These are phyloP conservation scores for Symbiodinium natans DNA, from an alignment of 73 alveolate species.

Conservation along the genomic window DNA sequence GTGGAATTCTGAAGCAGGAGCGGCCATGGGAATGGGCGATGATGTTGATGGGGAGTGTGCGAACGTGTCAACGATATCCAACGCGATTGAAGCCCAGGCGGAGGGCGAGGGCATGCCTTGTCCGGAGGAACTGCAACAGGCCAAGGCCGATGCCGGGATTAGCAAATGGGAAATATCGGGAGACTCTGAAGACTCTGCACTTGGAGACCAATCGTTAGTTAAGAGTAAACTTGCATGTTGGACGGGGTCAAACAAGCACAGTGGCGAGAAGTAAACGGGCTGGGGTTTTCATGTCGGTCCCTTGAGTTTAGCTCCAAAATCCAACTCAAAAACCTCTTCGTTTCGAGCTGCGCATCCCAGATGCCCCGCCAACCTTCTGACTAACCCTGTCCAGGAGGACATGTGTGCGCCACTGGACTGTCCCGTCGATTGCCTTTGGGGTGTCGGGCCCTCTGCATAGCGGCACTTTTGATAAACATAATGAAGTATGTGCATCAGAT, in stretches of 20 bases:
- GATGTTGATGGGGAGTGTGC: background rate
- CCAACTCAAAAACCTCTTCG: too few relatives aligned
- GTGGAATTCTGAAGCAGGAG: background rate
- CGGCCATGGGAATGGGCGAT: background rate
- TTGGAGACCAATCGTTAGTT: too few relatives aligned
- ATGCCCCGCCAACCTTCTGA: too few relatives aligned
- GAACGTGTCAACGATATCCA: background rate
- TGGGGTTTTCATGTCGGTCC: too few relatives aligned
- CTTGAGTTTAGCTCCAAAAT: too few relatives aligned
- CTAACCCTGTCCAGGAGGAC: constrained; percentile 53
- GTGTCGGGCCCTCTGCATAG: constrained; percentile 31
- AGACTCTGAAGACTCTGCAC: too few relatives aligned
- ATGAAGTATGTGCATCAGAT: too few relatives aligned
- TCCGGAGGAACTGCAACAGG: constrained; percentile 57
- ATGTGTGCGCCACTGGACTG: constrained; percentile 89
- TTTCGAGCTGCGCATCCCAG: too few relatives aligned
- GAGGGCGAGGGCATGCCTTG: constrained; percentile 61
- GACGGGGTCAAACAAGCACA: too few relatives aligned
- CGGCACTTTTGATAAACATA: background rate
- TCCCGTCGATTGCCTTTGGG: constrained; percentile 74
- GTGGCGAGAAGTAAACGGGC: too few relatives aligned
- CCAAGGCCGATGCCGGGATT: constrained; percentile 8
- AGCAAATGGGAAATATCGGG: too few relatives aligned
- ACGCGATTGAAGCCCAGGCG: constrained; percentile 46
- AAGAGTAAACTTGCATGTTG: too few relatives aligned